phyloP scores from a whole-genome alignment of 2,329 filamentous ascomycete species.

The Cordyceps tenuipes region DNA sequence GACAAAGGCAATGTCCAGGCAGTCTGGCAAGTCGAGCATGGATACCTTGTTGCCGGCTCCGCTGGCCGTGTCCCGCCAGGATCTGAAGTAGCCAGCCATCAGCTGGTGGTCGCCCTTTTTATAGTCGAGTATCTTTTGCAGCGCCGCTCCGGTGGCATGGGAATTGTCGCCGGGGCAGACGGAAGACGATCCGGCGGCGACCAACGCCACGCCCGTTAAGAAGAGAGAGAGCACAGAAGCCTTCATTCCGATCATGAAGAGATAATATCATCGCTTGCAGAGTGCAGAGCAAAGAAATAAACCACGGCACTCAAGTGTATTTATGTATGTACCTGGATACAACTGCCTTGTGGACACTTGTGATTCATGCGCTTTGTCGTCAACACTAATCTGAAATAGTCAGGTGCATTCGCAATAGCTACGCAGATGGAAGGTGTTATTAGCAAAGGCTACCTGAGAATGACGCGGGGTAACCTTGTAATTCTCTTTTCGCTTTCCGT shows the following conservation, averaged over 20 bases:
- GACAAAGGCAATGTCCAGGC: slow-evolving; percentile 11
- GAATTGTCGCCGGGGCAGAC: slow-evolving; percentile 9
- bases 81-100: slow-evolving; percentile 10
- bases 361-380: background rate
- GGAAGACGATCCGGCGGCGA: slow-evolving; percentile 1
- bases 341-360: background rate
- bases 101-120: slow-evolving; percentile 8
- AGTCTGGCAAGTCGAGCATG: slow-evolving; percentile 11
- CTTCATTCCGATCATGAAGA: slow-evolving; percentile 1
- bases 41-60: background rate
- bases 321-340: background rate
- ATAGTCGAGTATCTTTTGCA: slow-evolving; percentile 9
- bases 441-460: background rate
- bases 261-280: too few species aligned
- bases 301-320: background rate
- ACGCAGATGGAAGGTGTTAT: background rate
- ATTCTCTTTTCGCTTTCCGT: background rate
- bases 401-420: background rate
- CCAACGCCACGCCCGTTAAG: background rate
- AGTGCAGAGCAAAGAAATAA: too few species aligned
- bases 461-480: background rate
- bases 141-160: background rate
- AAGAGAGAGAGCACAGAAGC: background rate
- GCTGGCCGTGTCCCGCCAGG: background rate
- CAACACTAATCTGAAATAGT: slow-evolving; percentile 7